Percentiles rank a stretch among this genome's conserved stretches.
These are phyloP conservation scores for Opeltia flavorubescens DNA, from an alignment of 495 filamentous ascomycete genomes.

Conservation along the genomic window DNA sequence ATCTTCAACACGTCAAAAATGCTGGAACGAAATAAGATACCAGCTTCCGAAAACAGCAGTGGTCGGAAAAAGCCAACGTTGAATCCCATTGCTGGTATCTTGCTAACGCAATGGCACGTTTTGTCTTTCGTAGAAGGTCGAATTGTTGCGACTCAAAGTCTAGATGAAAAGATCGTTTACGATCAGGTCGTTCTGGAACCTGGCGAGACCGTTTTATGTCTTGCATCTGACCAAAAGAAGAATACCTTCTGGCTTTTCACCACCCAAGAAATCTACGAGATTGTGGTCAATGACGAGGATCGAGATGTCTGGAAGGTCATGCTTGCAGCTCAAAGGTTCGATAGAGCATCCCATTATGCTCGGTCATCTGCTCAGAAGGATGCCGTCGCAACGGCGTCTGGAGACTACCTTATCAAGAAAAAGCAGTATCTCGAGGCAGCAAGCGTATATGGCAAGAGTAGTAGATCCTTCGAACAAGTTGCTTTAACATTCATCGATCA, in stretches of 20 bases:
- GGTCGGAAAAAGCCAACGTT: constrained; percentile 49
- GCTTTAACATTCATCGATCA: constrained; percentile 81
- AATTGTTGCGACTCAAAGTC: constrained; percentile 68
- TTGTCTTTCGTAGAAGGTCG: constrained; percentile 70
- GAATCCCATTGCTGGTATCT: constrained; percentile 64
- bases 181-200: constrained; percentile 76
- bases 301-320: constrained; percentile 90
- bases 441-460: constrained; percentile 81
- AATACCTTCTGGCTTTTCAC: constrained; percentile 97
- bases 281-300: constrained; percentile 79
- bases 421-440: constrained; percentile 76
- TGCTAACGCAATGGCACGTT: constrained; percentile 85
- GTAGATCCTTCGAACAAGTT: constrained; percentile 92
- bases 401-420: constrained; percentile 70
- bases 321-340: constrained; percentile 71
- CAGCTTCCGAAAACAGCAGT: constrained; percentile 45
- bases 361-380: constrained; percentile 61
- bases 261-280: constrained; percentile 75
- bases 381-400: constrained; percentile 75
- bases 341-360: constrained; percentile 72
- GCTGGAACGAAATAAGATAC: constrained; percentile 56
- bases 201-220: constrained; percentile 60
- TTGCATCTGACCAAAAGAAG: constrained; percentile 79
- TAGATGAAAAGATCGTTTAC: constrained; percentile 72
- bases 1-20: constrained; percentile 60